Percentiles rank a stretch among this genome's conserved stretches.
phyloP scores from a whole-genome alignment of 352 stramenopile genomes.

The Pythium inflatum region DNA sequence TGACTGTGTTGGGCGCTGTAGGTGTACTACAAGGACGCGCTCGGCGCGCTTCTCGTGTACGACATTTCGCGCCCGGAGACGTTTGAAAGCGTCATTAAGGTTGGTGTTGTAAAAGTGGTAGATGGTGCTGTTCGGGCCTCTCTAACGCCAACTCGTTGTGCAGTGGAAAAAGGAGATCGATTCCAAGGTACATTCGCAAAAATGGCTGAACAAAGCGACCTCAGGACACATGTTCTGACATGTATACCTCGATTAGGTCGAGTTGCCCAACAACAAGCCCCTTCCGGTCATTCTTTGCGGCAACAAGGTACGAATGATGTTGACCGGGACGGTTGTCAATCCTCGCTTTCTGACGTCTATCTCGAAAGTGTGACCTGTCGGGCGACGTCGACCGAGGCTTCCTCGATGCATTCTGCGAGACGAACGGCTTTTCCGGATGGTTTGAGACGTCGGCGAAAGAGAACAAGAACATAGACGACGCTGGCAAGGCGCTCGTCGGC shows the following conservation, averaged over 20 bases:
- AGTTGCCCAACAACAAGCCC: conserved; percentile 89
- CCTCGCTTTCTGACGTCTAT: not conserved
- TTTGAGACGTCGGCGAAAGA: conserved; percentile 94
- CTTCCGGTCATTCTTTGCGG: conserved; percentile 92
- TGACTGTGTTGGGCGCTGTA: conserved; percentile 13
- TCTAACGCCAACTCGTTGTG: not conserved
- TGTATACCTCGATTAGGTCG: conserved; percentile 37
- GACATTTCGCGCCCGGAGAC: conserved; percentile 92
- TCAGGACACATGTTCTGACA: not conserved
- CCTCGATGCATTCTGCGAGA: conserved; percentile 87
- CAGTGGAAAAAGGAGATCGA: conserved; percentile 95
- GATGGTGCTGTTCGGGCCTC: not conserved
- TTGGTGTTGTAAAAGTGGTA: conserved; percentile 22
- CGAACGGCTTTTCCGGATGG: conserved; percentile 92
- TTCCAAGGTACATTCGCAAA: conserved; percentile 66
- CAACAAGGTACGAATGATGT: conserved; percentile 81
- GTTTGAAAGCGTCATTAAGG: conserved; percentile 89
- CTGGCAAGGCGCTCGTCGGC: conserved; percentile 81
- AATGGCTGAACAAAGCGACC: no score
- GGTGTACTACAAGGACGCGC: conserved; percentile 94
- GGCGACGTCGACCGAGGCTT: conserved; percentile 76
- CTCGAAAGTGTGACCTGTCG: conserved; percentile 90
- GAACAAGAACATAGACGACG: conserved; percentile 92
- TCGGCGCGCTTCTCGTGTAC: conserved; percentile 92
- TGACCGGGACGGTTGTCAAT: not conserved